phyloP scores from a whole-genome alignment of 768 basidiomycete species.

The Lactifluus volemus region DNA sequence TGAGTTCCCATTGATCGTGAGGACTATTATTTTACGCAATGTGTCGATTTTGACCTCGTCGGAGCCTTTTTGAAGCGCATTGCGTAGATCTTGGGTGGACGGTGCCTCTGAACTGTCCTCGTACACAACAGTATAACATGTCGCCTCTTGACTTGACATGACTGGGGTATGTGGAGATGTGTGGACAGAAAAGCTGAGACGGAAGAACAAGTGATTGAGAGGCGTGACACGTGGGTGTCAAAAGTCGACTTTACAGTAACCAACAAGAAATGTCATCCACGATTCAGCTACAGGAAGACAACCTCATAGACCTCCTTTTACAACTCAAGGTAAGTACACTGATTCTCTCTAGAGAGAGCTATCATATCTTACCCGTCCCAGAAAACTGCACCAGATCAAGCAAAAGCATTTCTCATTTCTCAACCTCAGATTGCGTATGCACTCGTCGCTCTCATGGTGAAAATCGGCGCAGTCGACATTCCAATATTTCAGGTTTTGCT shows the following conservation, averaged over 20 bases:
- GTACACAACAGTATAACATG: conserved; percentile 73
- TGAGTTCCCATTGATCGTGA: conserved; percentile 90
- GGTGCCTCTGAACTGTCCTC: conserved; percentile 69
- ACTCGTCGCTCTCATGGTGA: conserved; percentile 69
- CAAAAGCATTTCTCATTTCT: conserved; percentile 55
- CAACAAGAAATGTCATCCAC: conserved; percentile 36
- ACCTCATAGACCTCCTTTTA: conserved; percentile 66
- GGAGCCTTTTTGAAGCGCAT: conserved; percentile 85
- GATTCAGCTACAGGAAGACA: conserved; percentile 49
- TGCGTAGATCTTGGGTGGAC: conserved; percentile 72
- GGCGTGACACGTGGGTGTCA: conserved; percentile 3
- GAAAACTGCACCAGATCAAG: conserved; percentile 70
- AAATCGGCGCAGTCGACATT: conserved; percentile 63
- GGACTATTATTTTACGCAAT: conserved; percentile 86
- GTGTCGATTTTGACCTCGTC: conserved; percentile 97
- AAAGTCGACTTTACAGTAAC: not conserved
- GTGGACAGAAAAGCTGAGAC: not conserved
- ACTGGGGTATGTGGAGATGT: conserved; percentile 1
- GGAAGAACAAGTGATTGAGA: not conserved
- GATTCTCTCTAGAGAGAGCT: not conserved
- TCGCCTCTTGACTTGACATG: conserved; percentile 42
- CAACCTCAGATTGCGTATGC: conserved; percentile 75
- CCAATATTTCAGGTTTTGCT: conserved; percentile 61
- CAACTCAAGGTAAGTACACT: conserved; percentile 47
- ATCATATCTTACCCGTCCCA: conserved; percentile 23